phyloP scores from a whole-genome alignment of 2,329 filamentous ascomycete genomes.

The Epichloe glyceriae region DNA sequence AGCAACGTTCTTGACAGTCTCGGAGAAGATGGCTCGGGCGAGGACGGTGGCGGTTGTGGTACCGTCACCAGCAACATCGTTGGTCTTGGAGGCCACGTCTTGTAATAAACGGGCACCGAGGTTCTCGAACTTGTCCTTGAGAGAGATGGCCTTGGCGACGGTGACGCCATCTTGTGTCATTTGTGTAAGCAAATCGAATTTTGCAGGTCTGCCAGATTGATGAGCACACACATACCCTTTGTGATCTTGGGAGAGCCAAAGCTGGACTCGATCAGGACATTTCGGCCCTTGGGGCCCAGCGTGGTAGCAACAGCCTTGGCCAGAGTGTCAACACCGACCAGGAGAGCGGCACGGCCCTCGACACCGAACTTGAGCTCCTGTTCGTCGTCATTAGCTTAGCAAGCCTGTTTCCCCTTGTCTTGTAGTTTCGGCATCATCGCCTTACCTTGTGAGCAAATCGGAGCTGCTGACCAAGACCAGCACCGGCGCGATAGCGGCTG shows the following conservation, averaged over 20 bases:
- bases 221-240: conserved; percentile 51
- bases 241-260: conserved; percentile 99
- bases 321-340: conserved; percentile 91
- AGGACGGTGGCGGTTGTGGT: conserved; percentile 97
- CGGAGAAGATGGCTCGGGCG: conserved; percentile 95
- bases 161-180: conserved; percentile 61
- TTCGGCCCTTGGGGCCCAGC: conserved; percentile 93
- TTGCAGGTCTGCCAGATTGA: conserved; percentile 10
- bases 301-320: conserved; percentile 94
- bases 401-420: too few species aligned
- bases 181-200: conserved; percentile 14
- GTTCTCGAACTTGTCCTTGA: conserved; percentile 99
- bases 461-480: conserved; percentile 70
- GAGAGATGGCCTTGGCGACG: conserved; percentile 75
- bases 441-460: conserved; percentile 92
- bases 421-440: neutral
- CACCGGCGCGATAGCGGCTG: conserved; percentile 50
- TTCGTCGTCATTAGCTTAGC: conserved; percentile 1
- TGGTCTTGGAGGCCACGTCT: conserved; percentile 98
- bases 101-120: conserved; percentile 91
- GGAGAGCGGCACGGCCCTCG: conserved; percentile 75
- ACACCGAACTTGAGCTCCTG: conserved; percentile 98
- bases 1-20: conserved; percentile 99
- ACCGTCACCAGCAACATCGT: conserved; percentile 96
- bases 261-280: conserved; percentile 95